Evolutionary conservation across 1,139 yeast species (phyloP), one percentile per base, ranked within the genome.

Genomic region (Pichia sp.): DNA sequence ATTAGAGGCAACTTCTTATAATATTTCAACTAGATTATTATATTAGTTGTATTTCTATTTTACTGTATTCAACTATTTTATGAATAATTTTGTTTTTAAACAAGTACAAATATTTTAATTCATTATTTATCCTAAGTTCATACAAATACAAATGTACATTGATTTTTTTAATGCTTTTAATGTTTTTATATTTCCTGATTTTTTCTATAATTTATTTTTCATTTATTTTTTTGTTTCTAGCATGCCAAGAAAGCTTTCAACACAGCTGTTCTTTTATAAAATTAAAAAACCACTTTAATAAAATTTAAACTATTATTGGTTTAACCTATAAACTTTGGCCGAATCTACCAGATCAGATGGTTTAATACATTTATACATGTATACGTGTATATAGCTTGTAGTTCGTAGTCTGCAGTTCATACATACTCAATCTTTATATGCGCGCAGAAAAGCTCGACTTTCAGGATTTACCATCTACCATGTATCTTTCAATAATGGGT

Each of bases 1-100:
- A 67, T 78, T 92, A 61, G 95, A 86, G 66, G 80, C 81, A 62
- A 92, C 97, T 41, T 90, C 94, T 42, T 87, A 83, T 74, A 87
- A 86, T 68, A 87, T 92, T 60, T 82, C 89, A 48, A 89, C 96
- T 57, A 84, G 99, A 67, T 73, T 94, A 60, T 74, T 92, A 55
- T 94, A 92, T 64, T 92, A 77, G 56, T 32, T 41, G 6, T 25
- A n/a, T 30, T 22, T 10, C 6, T 16, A 10, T 20, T 34, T 30
- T 28, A 20, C 27, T 28, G 35, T 43, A 43, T 43, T 43, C 43
- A 43, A 40, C 47, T 32, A 42, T 35, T 28, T 30, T 28, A 32
- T 33, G 24, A 23, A 33, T 8, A 7, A 23, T 33, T 8, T 20
- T 33, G 24, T 6, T 33, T 9, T 30, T n/a, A 20, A 23, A 28